These are phyloP conservation scores for Exophiala aquamarina DNA, from an alignment of 2,329 filamentous ascomycete genomes.

Conservation along the genomic window DNA sequence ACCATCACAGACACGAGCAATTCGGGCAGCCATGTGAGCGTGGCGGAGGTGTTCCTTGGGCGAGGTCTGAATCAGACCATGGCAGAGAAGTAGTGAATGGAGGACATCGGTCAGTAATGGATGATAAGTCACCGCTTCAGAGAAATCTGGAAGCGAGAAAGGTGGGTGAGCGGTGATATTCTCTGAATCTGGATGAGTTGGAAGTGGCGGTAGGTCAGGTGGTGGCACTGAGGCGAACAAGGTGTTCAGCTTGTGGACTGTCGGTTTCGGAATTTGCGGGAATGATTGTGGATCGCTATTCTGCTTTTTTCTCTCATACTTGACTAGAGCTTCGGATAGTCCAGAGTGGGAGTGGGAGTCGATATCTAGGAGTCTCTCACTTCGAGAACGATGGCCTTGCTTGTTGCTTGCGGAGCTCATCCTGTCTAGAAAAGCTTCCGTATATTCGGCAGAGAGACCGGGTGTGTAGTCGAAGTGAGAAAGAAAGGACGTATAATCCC, in stretches of 20 bases:
- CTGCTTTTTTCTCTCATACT: conserved; percentile 16
- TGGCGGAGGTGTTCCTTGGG: conserved; percentile 75
- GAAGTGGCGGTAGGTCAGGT: conserved; percentile 66
- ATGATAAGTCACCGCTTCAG: conserved; percentile 75
- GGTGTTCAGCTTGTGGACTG: conserved; percentile 58
- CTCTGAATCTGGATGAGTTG: conserved; percentile 42
- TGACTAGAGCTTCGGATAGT: conserved; percentile 21
- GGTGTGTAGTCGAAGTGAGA: conserved; percentile 77
- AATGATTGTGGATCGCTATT: neutral
- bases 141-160: conserved; percentile 44
- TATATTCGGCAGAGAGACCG: conserved; percentile 59
- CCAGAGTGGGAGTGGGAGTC: conserved; percentile 31
- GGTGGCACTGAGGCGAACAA: conserved; percentile 72
- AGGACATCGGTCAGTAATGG: conserved; percentile 76
- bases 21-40: conserved; percentile 76
- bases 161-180: conserved; percentile 30
- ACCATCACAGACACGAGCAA: conserved; percentile 72
- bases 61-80: conserved; percentile 77
- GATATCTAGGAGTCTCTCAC: conserved; percentile 25
- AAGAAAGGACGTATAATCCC: conserved; percentile 72
- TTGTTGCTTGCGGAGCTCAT: conserved; percentile 58
- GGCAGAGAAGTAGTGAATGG: conserved; percentile 74
- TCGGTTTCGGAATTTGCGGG: conserved; percentile 21
- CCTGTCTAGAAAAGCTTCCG: conserved; percentile 54
- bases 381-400: conserved; percentile 35